Evolutionary conservation across 805 yeast genomes (phyloP).

Genomic region (Zygoascus flipseniorum): DNA sequence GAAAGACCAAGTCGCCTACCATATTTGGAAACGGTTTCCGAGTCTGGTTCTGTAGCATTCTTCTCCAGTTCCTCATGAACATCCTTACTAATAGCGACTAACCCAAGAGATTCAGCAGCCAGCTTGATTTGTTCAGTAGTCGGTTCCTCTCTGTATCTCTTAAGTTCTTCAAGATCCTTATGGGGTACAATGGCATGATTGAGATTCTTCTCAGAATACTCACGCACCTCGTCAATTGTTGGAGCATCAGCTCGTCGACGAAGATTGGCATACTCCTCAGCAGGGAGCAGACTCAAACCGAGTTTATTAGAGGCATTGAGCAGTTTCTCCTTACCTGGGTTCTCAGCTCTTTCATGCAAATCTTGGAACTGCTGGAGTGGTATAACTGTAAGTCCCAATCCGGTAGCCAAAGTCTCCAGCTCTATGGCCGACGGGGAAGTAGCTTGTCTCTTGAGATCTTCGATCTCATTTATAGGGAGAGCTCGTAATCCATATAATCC

Average conservation of each 20-base stretch:
- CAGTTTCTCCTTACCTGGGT: constrained; percentile 16
- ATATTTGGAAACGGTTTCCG: constrained; percentile 9
- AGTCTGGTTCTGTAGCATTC: constrained; percentile 16
- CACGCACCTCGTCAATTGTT: constrained; percentile 12
- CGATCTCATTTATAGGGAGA: constrained; percentile 21
- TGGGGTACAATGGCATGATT: constrained; percentile 8
- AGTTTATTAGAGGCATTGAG: constrained; percentile 7
- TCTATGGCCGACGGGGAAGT: constrained; percentile 17
- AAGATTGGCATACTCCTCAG: constrained; percentile 11
- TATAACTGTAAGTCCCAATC: constrained; percentile 29
- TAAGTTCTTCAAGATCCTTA: not conserved
- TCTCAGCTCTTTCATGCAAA: constrained; percentile 16
- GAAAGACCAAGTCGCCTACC: constrained; percentile 13
- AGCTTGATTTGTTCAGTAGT: constrained; percentile 12
- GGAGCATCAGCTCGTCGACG: constrained; percentile 16
- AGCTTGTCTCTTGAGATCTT: constrained; percentile 14
- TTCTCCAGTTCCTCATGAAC: constrained; percentile 18
- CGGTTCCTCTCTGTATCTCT: constrained; percentile 10
- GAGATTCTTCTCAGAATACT: constrained; percentile 9
- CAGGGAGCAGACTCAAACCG: constrained; percentile 10
- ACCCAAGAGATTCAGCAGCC: constrained; percentile 12
- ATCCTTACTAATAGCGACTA: constrained; percentile 14
- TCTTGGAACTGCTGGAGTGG: constrained; percentile 28
- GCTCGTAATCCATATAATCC: constrained; percentile 14
- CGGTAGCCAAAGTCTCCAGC: constrained; percentile 23